Evolutionary conservation across 1,284 basidiomycete species (phyloP).

Genomic region (Ceratobasidium sp.): DNA sequence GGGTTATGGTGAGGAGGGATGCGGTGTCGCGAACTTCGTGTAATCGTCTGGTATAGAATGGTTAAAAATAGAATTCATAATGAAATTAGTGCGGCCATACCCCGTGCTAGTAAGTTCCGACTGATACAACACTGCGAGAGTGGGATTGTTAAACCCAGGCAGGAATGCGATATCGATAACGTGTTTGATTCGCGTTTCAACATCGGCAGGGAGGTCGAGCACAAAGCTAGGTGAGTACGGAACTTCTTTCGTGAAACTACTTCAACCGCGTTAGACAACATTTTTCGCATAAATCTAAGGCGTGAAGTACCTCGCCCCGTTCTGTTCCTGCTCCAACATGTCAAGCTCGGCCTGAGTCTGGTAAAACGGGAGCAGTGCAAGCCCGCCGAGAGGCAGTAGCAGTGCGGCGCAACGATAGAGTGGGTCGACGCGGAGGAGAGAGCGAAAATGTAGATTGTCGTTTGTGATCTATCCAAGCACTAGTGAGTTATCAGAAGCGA

Average conservation of each 20-base stretch:
- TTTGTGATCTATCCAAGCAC: conserved; percentile 8
- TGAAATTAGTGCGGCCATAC: conserved; percentile 57
- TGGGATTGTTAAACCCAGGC: conserved; percentile 95
- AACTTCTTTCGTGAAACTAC: conserved; percentile 70
- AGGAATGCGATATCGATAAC: conserved; percentile 91
- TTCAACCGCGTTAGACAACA: not conserved
- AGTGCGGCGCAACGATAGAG: conserved; percentile 89
- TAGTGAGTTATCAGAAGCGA: not conserved
- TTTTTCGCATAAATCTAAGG: too few relatives aligned
- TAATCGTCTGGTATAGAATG: conserved; percentile 67
- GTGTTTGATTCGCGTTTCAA: conserved; percentile 80
- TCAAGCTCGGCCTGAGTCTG: conserved; percentile 91
- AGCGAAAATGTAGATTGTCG: conserved; percentile 75
- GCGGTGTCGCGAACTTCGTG: conserved; percentile 88
- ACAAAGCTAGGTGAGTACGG: conserved; percentile 93
- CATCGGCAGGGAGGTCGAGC: conserved; percentile 75
- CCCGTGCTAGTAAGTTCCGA: conserved; percentile 92
- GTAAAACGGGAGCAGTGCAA: conserved; percentile 93
- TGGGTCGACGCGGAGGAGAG: conserved; percentile 85
- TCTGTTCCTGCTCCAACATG: conserved; percentile 77
- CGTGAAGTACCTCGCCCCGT: conserved; percentile 66
- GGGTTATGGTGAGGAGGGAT: conserved; percentile 86
- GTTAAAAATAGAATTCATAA: conserved; percentile 1
- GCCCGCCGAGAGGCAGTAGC: conserved; percentile 85
- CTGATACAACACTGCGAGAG: conserved; percentile 90